Evolutionary conservation across 2,329 filamentous ascomycete species (phyloP), one percentile per base, ranked within the genome.

Genomic region (Trichoderma arundinaceum): DNA sequence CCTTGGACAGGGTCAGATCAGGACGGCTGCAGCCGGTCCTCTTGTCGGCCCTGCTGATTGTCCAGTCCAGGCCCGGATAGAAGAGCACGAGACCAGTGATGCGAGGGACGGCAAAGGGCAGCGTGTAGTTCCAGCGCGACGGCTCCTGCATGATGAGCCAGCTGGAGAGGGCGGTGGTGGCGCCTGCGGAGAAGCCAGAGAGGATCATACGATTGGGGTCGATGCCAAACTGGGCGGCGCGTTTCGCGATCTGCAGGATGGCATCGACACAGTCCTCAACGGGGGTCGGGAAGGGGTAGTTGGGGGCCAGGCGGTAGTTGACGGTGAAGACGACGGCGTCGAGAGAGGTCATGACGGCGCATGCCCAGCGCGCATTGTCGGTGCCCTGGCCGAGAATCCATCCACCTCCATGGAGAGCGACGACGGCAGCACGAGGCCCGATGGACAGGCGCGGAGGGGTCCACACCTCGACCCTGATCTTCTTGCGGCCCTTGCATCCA

Each of bases 391-490:
- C 88, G 38, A 90, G 76, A 7, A 87, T 85, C 76, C 89, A 90
- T 5, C 88, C 88, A 22, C 88, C 88, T 32, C 88, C 88, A 71
- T 91, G 88, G 71, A 88, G 88, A 73, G 89, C 88, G 69, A 90
- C 80, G 33, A 90, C 80, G 17, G 84, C 84, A 0, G 87, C 82
- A 68, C 80, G 82, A 33, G 75, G 73, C 15, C 74, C 75, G 64
- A 74, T 66, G 17, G 72, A 72, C 22, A 72, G 71, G 52, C 74
- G 74, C 44, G 77, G 76, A 44, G 79, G 76, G 22, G 75, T 75
- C 79, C 79, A 79, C 48, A 86, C 80, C 73, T 85, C 83, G 32
- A 83, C 78, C 68, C 78, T 78, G 72, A 82, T 79, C 71, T 78
- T 80, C 33, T 74, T 72, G 35, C 72, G 73, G 35, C 77, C 79